Evolutionary conservation across 352 stramenopile species (phyloP).

Genomic region (Paralagenidium karlingii): DNA sequence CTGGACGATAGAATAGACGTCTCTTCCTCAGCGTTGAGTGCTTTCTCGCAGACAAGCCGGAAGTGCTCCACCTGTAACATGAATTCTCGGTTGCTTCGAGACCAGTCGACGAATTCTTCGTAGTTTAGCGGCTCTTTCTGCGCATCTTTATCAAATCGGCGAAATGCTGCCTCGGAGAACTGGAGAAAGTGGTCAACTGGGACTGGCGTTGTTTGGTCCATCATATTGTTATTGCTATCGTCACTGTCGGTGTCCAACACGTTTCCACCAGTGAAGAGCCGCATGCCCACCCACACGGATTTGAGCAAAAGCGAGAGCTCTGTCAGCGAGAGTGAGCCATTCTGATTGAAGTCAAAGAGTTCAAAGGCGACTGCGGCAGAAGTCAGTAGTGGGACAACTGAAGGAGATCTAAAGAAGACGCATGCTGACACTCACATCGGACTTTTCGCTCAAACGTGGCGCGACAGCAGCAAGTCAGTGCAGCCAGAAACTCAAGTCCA

Average conservation of each 20-base stretch:
- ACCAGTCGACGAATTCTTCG: slow-evolving; percentile 75
- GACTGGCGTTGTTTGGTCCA: neutral
- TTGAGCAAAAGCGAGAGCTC: slow-evolving; percentile 75
- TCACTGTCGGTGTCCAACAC: no score
- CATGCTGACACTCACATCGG: slow-evolving; percentile 31
- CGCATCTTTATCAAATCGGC: slow-evolving; percentile 25
- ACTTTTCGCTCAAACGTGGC: slow-evolving; percentile 72
- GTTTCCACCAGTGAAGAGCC: neutral
- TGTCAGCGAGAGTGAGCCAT: slow-evolving; percentile 53
- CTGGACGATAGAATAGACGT: slow-evolving; percentile 49
- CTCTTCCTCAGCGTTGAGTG: slow-evolving; percentile 43
- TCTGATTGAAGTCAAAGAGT: slow-evolving; percentile 73
- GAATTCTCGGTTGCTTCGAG: slow-evolving; percentile 70
- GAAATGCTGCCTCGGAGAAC: slow-evolving; percentile 43
- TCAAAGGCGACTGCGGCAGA: slow-evolving; percentile 37
- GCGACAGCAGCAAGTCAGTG: slow-evolving; percentile 53
- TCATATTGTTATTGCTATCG: no score
- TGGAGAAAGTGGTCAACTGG: slow-evolving; percentile 15
- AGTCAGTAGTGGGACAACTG: neutral
- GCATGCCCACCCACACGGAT: slow-evolving; percentile 61
- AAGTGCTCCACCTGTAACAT: slow-evolving; percentile 80
- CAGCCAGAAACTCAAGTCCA: slow-evolving; percentile 61
- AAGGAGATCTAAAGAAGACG: neutral
- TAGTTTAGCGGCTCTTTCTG: slow-evolving; percentile 30
- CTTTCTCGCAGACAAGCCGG: slow-evolving; percentile 53